These are phyloP conservation scores for Arabidopsis arenosa DNA, from an alignment of 345 rosid species.

Conservation along the genomic window DNA sequence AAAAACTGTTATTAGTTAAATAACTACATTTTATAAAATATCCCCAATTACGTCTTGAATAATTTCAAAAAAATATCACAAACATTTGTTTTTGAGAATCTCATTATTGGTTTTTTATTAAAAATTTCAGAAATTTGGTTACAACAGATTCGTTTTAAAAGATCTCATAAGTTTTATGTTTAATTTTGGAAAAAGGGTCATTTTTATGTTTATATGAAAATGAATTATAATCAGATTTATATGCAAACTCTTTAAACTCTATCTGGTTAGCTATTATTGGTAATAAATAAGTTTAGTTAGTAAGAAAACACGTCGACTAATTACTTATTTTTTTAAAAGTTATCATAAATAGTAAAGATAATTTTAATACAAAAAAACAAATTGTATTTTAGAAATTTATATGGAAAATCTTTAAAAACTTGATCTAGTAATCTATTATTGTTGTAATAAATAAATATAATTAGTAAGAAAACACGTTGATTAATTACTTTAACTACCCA, in stretches of 20 bases:
- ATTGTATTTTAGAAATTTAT: not conserved
- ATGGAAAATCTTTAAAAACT: not conserved
- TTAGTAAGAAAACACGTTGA: slow-evolving; percentile 3
- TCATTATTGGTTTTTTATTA: no score
- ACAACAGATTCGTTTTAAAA: not conserved
- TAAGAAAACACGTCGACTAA: not conserved
- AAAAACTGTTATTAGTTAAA: not conserved
- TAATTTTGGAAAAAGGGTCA: not conserved
- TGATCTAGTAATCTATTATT: not conserved
- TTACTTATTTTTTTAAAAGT: not conserved
- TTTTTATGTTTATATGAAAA: not conserved
- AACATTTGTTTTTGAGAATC: no score
- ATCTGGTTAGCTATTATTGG: not conserved
- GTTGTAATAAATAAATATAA: slow-evolving; percentile 21
- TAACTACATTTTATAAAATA: not conserved
- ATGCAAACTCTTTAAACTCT: not conserved
- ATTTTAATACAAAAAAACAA: no score
- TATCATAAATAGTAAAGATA: no score
- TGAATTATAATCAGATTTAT: not conserved
- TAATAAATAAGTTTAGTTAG: slow-evolving; percentile 28
- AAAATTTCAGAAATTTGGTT: not conserved
- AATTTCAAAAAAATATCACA: no score
- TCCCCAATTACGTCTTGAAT: not conserved
- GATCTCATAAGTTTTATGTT: not conserved
- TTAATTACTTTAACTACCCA: slow-evolving; percentile 10